Conservation (phyloP, 805 yeast genomes). For the Candida glaebosa region DNA sequence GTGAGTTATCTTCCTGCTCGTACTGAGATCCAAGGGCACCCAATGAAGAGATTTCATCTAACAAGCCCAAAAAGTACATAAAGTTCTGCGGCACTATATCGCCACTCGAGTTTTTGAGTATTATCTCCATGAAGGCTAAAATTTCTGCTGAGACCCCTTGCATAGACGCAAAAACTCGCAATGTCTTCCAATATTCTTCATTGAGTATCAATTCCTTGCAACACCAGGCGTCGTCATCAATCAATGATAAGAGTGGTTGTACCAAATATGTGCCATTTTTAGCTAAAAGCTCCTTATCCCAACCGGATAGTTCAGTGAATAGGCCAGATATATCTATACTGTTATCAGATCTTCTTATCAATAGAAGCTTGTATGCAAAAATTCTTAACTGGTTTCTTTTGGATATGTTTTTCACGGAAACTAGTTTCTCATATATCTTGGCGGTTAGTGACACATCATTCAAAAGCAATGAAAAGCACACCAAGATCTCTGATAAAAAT, state of each 20-base stretch:
- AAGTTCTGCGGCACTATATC: slow-evolving; percentile 50
- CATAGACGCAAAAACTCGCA: slow-evolving; percentile 47
- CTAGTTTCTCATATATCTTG: slow-evolving; percentile 11
- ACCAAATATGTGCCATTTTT: slow-evolving; percentile 44
- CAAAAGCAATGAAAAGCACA: slow-evolving; percentile 32
- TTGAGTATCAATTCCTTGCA: slow-evolving; percentile 30
- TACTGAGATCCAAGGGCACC: slow-evolving; percentile 78
- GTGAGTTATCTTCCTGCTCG: slow-evolving; percentile 49
- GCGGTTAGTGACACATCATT: slow-evolving; percentile 21
- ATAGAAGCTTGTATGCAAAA: slow-evolving; percentile 48
- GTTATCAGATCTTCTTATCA: slow-evolving; percentile 35
- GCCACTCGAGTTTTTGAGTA: slow-evolving; percentile 29
- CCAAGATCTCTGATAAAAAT: slow-evolving; percentile 45
- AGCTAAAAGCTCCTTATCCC: slow-evolving; percentile 42
- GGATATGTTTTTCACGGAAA: slow-evolving; percentile 16
- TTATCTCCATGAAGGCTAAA: slow-evolving; percentile 43
- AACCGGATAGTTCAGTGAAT: slow-evolving; percentile 6
- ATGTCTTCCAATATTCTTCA: slow-evolving; percentile 51
- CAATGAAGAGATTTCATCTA: slow-evolving; percentile 77
- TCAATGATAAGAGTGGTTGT: slow-evolving; percentile 48
- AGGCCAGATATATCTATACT: slow-evolving; percentile 14
- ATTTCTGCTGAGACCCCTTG: slow-evolving; percentile 41
- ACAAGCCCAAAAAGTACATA: slow-evolving; percentile 62
- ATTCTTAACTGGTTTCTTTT: slow-evolving; percentile 41
- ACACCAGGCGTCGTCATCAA: slow-evolving; percentile 44